phyloP scores from a whole-genome alignment of 2,329 filamentous ascomycete genomes.

The Ophiostoma triangulosporum region DNA sequence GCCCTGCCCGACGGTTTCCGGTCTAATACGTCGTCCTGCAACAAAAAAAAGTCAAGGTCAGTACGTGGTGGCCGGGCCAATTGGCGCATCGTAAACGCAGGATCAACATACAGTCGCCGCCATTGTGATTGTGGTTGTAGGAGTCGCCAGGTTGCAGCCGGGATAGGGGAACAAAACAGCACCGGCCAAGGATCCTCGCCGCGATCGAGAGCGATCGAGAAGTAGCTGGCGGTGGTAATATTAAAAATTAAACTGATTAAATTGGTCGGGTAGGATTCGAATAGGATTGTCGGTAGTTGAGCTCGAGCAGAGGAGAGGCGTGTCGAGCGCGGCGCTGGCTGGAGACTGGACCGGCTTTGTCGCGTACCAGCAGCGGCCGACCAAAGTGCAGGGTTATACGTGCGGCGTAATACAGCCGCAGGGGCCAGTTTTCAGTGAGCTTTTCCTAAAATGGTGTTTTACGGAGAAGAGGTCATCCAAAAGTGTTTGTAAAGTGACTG shows the following conservation, averaged over 20 bases:
- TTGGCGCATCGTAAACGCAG: background rate
- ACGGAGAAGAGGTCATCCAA: slow-evolving; percentile 5
- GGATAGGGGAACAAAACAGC: background rate
- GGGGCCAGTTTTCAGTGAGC: slow-evolving; percentile 1
- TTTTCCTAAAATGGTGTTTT: slow-evolving; percentile 8
- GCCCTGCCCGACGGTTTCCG: slow-evolving; percentile 16
- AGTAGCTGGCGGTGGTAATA: background rate
- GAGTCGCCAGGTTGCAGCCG: background rate
- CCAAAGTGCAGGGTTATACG: no score
- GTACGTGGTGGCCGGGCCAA: no score
- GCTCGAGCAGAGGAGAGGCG: no score
- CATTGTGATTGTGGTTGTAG: background rate
- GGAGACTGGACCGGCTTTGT: background rate
- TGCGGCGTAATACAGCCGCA: no score
- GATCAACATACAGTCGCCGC: background rate
- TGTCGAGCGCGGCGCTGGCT: background rate
- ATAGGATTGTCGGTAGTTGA: no score
- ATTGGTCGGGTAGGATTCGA: no score
- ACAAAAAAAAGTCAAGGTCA: background rate
- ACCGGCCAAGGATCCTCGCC: background rate
- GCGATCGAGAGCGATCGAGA: background rate
- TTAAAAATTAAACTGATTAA: no score
- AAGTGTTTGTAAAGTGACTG: background rate
- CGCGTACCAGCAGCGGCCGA: no score
- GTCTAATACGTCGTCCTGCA: slow-evolving; percentile 7